Base-by-base conservation (phyloP, 495 filamentous ascomycete genomes). In the Aspergillus saccharolyticus region DNA sequence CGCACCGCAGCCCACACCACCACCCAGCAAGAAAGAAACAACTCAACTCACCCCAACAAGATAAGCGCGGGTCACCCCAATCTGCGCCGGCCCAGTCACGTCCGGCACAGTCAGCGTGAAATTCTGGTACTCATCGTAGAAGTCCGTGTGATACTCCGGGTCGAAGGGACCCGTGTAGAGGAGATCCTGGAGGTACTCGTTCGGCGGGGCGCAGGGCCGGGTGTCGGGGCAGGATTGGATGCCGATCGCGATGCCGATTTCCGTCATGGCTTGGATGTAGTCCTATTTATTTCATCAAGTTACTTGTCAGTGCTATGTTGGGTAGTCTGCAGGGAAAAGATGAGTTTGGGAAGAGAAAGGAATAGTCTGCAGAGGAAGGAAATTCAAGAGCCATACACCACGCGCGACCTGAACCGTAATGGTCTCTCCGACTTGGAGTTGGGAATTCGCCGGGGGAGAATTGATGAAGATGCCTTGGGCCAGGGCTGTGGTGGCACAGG, bases 381-480 rank as follows among this genome's bases (percentile, higher is more conserved):
- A 20, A 20, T 14, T 8, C 14, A 45, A n/a, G 15, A 6, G 16
- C 9, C 44, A 20, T 46, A 46, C 44, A 9, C 12, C 18, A 9
- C 44, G 44, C 7, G 44, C 44, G 9, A 46, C 44, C 21, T 46
- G 18, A 9, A 46, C n/a, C 1, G 44, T 46, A 3, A 46, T 19
- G 17, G 18, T 46, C 7, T 19, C 18, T 18, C 44, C 44, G 44
- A 22, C 44, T 46, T 19, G 1, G n/a, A 46, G 44, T 46, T 46
- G 3, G 44, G 44, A 21, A 2, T 18, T 18, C 7, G 44, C 17
- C 7, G 44, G 18, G 5, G 44, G 44, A 16, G 44, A 46, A 16
- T 46, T 46, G 44, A 46, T 46, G 44, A 20, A 46, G 44, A 46
- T 46, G 17, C 44, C 44, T 46, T 46, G 44, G 44, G 7, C n/a